Percentiles rank a stretch among this genome's conserved stretches.
Evolutionary conservation across 805 yeast species (phyloP).

Genomic region (Candida nitratophila): DNA sequence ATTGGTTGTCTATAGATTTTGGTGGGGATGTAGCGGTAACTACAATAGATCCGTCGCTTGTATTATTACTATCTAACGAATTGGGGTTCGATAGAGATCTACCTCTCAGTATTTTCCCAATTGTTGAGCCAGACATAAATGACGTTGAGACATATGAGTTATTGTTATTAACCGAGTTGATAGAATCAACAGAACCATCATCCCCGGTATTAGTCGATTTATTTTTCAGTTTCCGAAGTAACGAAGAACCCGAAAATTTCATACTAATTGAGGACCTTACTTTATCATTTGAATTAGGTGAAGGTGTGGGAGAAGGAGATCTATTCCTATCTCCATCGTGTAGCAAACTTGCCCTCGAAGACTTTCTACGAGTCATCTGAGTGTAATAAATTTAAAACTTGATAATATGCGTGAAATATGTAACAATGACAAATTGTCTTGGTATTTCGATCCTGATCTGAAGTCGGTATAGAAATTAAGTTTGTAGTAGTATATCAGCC

Average conservation of each 20-base stretch:
- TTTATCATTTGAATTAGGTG: too few species aligned
- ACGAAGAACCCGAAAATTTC: neutral
- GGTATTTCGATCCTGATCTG: too few species aligned
- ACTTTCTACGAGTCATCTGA: too few species aligned
- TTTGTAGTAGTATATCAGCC: too few species aligned
- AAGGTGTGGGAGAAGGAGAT: neutral
- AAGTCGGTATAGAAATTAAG: too few species aligned
- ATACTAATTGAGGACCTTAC: neutral
- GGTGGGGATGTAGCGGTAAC: too few species aligned
- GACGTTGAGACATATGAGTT: neutral
- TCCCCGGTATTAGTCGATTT: neutral
- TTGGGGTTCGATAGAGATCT: neutral
- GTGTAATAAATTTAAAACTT: neutral
- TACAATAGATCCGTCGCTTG: too few species aligned
- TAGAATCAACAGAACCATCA: neutral
- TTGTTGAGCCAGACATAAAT: neutral
- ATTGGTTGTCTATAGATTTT: too few species aligned
- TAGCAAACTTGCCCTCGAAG: neutral
- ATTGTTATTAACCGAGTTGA: neutral
- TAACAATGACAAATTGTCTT: too few species aligned
- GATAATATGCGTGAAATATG: too few species aligned
- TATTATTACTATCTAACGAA: neutral
- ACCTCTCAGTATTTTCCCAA: neutral
- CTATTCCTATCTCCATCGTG: neutral
- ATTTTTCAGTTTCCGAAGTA: neutral